These are phyloP conservation scores for Orychophragmus violaceus DNA, from an alignment of 345 rosid genomes.

Conservation along the genomic window DNA sequence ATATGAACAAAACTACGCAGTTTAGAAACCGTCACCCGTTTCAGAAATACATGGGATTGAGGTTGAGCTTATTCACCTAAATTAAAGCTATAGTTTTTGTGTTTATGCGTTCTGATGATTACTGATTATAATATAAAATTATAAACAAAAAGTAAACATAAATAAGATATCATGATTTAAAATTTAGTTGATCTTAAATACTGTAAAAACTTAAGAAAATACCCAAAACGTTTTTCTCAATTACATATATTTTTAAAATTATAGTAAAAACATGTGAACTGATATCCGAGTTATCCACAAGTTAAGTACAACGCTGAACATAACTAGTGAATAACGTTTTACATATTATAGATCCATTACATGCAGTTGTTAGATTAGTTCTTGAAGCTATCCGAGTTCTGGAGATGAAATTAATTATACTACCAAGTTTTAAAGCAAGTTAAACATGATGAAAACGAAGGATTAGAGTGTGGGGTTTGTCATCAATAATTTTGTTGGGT, in stretches of 20 bases:
- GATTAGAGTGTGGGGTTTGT: neutral
- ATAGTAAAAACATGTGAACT: neutral
- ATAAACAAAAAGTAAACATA: neutral
- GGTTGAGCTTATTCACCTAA: neutral
- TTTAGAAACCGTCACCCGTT: neutral
- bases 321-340: neutral
- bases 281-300: neutral
- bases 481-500: slow-evolving; percentile 1
- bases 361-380: neutral
- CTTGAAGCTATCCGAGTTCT: neutral
- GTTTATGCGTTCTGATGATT: neutral
- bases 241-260: neutral
- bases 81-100: neutral
- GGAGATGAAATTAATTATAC: neutral
- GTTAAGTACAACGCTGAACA: neutral
- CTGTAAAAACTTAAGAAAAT: neutral
- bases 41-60: neutral
- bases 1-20: neutral
- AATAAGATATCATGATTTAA: neutral
- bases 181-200: neutral
- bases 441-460: neutral
- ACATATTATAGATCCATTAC: neutral
- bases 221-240: neutral
- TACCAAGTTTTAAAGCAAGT: neutral
- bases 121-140: neutral